These are phyloP conservation scores for Colletotrichum musae DNA, from an alignment of 2,329 filamentous ascomycete genomes.

Conservation along the genomic window DNA sequence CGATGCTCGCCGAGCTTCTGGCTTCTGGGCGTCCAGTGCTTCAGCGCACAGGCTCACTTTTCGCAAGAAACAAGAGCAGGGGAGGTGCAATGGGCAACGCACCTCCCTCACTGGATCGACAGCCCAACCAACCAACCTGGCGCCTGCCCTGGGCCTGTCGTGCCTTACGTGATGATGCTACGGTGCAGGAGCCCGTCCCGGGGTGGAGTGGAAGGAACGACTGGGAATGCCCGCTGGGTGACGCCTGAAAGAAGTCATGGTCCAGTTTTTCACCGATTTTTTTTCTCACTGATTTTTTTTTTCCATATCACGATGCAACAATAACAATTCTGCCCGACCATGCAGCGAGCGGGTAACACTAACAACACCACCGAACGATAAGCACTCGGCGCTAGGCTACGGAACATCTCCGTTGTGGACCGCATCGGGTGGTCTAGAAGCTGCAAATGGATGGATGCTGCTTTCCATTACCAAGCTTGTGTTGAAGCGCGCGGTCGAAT, in stretches of 20 bases:
- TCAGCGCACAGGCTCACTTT: conserved; percentile 17
- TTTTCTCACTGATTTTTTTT: conserved; percentile 15
- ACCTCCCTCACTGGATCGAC: conserved; percentile 6
- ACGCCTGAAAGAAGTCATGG: conserved; percentile 26
- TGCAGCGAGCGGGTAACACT: background rate
- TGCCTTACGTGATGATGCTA: conserved; percentile 40
- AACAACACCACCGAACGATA: background rate
- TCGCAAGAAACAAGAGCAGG: conserved; percentile 19
- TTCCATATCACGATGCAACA: too few species aligned
- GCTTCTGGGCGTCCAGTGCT: background rate
- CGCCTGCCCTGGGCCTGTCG: too few species aligned
- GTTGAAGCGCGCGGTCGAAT: background rate
- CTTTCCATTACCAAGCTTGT: background rate
- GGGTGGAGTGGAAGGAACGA: background rate
- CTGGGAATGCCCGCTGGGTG: conserved; percentile 1
- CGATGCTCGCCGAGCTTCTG: background rate
- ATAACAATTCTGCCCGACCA: background rate
- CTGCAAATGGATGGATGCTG: background rate
- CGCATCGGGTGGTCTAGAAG: conserved; percentile 29
- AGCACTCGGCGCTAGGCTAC: conserved; percentile 8
- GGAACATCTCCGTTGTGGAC: conserved; percentile 39
- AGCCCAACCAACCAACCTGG: background rate
- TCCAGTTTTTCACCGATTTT: conserved; percentile 28
- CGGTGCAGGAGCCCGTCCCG: conserved; percentile 18
- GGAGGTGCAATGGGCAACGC: background rate